phyloP scores from a whole-genome alignment of 169 alveolate genomes.

The Eimeria sp. region DNA sequence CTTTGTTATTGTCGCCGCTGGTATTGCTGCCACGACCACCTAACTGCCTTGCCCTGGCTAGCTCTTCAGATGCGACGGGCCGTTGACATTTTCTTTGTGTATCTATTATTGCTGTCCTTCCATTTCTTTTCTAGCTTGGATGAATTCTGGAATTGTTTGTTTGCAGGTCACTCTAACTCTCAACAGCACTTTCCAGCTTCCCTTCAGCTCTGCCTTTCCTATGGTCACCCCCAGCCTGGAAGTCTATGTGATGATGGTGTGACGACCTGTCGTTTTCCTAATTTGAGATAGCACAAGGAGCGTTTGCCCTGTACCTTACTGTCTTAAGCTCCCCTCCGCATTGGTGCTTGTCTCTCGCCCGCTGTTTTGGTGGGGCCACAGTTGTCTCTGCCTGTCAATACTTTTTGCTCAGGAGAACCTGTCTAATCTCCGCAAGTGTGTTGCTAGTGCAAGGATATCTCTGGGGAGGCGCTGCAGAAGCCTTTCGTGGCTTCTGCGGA shows the following conservation, averaged over 20 bases:
- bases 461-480: conserved; percentile 70
- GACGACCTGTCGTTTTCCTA: not conserved
- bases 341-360: not conserved
- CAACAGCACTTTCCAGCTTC: conserved; percentile 66
- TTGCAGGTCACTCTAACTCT: conserved; percentile 42
- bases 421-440: conserved; percentile 52
- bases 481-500: conserved; percentile 9
- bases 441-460: conserved; percentile 53
- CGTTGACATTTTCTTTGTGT: not conserved
- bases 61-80: not conserved
- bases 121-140: not conserved
- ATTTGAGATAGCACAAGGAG: not conserved
- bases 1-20: not conserved
- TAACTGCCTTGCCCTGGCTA: not conserved
- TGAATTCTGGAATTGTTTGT: not conserved
- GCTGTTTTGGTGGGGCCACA: not conserved
- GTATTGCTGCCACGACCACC: not conserved
- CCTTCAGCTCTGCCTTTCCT: conserved; percentile 51
- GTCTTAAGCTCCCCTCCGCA: not conserved
- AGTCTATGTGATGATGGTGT: conserved; percentile 48
- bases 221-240: conserved; percentile 57
- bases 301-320: not conserved
- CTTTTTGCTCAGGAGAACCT: conserved; percentile 36
- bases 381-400: not conserved
- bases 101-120: not conserved